A percentile compares a stretch with the other conserved stretches of the same genome.
Evolutionary conservation across 495 filamentous ascomycete genomes (phyloP).

Genomic region (Hapsidospora chrysogenum): DNA sequence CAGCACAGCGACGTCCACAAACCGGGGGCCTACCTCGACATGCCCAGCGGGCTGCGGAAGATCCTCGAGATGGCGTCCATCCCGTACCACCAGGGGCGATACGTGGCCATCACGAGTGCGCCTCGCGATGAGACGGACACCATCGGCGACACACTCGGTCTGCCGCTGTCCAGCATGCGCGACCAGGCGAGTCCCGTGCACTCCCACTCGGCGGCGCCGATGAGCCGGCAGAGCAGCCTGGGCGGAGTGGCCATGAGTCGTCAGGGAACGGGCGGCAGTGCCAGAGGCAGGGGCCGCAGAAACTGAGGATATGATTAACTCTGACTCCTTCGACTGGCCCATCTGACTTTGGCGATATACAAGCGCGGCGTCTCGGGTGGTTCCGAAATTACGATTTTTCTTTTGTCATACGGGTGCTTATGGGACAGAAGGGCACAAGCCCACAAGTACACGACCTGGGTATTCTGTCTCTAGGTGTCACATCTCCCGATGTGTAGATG

Average conservation of each 20-base stretch:
- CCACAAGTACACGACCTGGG: no score
- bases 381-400: no score
- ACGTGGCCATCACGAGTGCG: conserved; percentile 22
- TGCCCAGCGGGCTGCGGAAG: conserved; percentile 24
- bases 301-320: no score
- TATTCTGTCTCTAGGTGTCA: no score
- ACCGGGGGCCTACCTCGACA: conserved; percentile 22
- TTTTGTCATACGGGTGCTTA: no score
- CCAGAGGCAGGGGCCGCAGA: conserved; percentile 12
- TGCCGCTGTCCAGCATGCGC: conserved; percentile 14
- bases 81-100: conserved; percentile 17
- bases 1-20: conserved; percentile 25
- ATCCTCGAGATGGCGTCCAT: conserved; percentile 24
- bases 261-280: conserved; percentile 17
- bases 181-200: conserved; percentile 11
- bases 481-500: no score
- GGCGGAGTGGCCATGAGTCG: conserved; percentile 31
- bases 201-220: conserved; percentile 14
- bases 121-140: conserved; percentile 24
- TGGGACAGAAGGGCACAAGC: no score
- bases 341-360: no score
- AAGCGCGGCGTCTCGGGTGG: no score
- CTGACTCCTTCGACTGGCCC: no score
- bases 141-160: conserved; percentile 20
- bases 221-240: conserved; percentile 32